Evolutionary conservation across 1,139 yeast species (phyloP).

Genomic region (Geotrichum bryndzae): DNA sequence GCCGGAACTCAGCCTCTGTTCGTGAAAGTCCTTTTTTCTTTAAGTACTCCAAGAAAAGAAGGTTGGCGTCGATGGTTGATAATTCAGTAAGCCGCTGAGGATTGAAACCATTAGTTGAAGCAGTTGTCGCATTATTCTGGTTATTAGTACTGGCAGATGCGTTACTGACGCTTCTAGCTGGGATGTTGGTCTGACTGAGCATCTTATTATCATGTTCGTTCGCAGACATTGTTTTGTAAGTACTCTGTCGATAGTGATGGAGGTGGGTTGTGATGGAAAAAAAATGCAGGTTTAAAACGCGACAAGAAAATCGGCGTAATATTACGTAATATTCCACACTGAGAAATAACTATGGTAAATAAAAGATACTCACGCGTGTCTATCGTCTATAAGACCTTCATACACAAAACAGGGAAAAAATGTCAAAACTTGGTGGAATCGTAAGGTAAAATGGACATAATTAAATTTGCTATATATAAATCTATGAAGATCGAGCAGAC

Average conservation of each 20-base stretch:
- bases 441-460: background rate
- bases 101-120: background rate
- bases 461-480: background rate
- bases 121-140: background rate
- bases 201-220: background rate
- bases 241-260: conserved; percentile 8
- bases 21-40: conserved; percentile 90
- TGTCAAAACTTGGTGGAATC: background rate
- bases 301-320: background rate
- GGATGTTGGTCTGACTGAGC: background rate
- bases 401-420: background rate
- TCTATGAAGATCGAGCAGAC: conserved; percentile 9
- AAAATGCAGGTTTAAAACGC: background rate
- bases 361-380: background rate
- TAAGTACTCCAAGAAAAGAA: conserved; percentile 70
- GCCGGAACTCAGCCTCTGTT: conserved; percentile 88
- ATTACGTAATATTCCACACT: background rate
- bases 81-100: background rate
- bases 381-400: background rate
- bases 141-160: background rate
- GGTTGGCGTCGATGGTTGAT: background rate
- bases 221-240: background rate
- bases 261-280: background rate
- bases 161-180: background rate
- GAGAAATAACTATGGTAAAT: background rate